These are phyloP conservation scores for Pichia sorboxylosa DNA, from an alignment of 1,139 yeast genomes.

Conservation along the genomic window DNA sequence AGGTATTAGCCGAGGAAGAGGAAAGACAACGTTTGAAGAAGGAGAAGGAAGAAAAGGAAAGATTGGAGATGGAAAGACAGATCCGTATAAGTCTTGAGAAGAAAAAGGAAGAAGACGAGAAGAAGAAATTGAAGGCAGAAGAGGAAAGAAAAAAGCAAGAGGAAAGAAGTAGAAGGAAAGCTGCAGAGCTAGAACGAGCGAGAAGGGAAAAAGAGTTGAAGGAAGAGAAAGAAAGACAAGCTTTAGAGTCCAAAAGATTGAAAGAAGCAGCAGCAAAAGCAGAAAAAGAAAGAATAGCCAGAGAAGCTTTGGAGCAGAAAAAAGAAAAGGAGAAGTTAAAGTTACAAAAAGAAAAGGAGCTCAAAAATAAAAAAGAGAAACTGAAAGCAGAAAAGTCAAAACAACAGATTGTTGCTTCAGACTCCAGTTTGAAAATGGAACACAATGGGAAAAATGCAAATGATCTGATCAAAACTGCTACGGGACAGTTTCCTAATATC, in stretches of 20 bases:
- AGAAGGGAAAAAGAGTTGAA: constrained; percentile 29
- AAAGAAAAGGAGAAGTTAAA: constrained; percentile 7
- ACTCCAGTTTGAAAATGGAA: too few species aligned
- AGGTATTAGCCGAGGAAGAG: constrained; percentile 65
- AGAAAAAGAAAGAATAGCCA: constrained; percentile 10
- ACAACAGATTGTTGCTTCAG: too few species aligned
- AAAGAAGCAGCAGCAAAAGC: constrained; percentile 19
- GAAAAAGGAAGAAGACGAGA: constrained; percentile 38
- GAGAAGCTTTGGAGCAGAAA: constrained; percentile 7
- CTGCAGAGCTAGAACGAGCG: constrained; percentile 31
- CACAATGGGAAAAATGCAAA: too few species aligned
- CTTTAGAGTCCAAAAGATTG: constrained; percentile 20
- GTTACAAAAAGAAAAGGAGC: background rate
- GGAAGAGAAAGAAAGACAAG: constrained; percentile 20
- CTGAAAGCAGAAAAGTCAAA: too few species aligned
- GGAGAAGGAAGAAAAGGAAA: constrained; percentile 49
- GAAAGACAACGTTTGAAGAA: constrained; percentile 52
- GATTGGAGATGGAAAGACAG: constrained; percentile 41
- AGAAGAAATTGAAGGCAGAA: constrained; percentile 39
- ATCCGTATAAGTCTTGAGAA: constrained; percentile 44
- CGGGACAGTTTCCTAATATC: too few species aligned
- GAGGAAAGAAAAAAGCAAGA: constrained; percentile 32
- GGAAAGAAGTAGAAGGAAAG: constrained; percentile 28
- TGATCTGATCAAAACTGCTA: too few species aligned
- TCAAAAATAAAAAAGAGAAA: too few species aligned